Evolutionary conservation across 75 land plant species (phyloP).

Genomic region (Ceratopteris richardii): DNA sequence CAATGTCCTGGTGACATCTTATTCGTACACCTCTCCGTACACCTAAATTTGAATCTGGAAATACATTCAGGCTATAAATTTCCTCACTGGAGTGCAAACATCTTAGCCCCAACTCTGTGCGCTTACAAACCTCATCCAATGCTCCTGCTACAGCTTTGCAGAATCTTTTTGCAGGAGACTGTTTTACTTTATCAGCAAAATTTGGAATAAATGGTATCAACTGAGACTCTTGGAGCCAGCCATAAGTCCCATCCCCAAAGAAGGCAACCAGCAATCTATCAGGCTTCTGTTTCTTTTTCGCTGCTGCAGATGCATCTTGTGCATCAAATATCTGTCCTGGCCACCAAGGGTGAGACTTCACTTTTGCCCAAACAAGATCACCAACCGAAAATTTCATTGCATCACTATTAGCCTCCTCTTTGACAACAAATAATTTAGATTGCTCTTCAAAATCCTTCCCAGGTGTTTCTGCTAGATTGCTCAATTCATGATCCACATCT

Average conservation of each 20-base stretch:
- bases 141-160: constrained; percentile 65
- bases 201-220: constrained; percentile 49
- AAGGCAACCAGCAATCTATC: constrained; percentile 65
- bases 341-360: constrained; percentile 86
- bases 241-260: constrained; percentile 75
- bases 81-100: constrained; percentile 41
- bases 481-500: neutral
- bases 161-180: constrained; percentile 32
- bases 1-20: constrained; percentile 29
- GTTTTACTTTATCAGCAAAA: constrained; percentile 46
- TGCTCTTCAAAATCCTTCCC: too few relatives aligned
- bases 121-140: constrained; percentile 47
- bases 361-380: constrained; percentile 88
- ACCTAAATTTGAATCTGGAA: constrained; percentile 39
- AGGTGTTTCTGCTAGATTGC: too few relatives aligned
- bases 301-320: constrained; percentile 36
- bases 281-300: constrained; percentile 29
- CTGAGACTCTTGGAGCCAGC: constrained; percentile 61
- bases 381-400: constrained; percentile 12
- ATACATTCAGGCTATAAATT: constrained; percentile 30
- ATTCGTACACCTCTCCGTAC: constrained; percentile 32
- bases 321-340: constrained; percentile 58
- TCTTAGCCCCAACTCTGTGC: constrained; percentile 38
- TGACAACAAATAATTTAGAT: too few relatives aligned
- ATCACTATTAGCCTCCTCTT: neutral